A percentile compares a stretch with the other conserved stretches of the same genome.
phyloP scores from a whole-genome alignment of 768 basidiomycete species.

The Mycena sanguinolenta region DNA sequence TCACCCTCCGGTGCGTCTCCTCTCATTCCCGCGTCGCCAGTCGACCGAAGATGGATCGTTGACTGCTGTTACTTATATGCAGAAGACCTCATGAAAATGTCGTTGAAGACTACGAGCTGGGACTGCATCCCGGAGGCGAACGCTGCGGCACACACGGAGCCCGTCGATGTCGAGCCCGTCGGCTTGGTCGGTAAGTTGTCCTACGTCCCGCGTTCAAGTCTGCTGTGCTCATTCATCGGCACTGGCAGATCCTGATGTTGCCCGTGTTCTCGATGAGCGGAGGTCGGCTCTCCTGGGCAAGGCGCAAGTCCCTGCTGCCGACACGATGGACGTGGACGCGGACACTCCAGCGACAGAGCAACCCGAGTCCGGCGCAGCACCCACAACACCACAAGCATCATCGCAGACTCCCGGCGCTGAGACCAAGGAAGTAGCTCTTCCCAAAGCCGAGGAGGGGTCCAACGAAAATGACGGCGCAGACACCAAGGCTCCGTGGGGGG shows the following conservation, averaged over 20 bases:
- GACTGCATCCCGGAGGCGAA: no score
- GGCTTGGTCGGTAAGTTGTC: no score
- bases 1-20: conserved; percentile 8
- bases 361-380: neutral
- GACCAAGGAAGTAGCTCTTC: neutral
- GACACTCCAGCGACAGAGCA: neutral
- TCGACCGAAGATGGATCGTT: no score
- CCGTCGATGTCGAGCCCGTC: no score
- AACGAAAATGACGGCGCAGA: neutral
- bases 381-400: neutral
- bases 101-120: no score
- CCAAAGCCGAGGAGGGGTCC: neutral
- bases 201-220: neutral
- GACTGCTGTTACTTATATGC: no score
- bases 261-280: neutral
- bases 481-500: no score
- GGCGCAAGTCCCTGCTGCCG: neutral
- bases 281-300: neutral
- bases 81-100: no score
- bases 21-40: no score
- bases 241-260: neutral
- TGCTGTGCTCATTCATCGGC: neutral
- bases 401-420: neutral
- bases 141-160: no score
- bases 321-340: neutral